phyloP scores from a whole-genome alignment of 495 filamentous ascomycete genomes.

The Aspergillus homomorphus region DNA sequence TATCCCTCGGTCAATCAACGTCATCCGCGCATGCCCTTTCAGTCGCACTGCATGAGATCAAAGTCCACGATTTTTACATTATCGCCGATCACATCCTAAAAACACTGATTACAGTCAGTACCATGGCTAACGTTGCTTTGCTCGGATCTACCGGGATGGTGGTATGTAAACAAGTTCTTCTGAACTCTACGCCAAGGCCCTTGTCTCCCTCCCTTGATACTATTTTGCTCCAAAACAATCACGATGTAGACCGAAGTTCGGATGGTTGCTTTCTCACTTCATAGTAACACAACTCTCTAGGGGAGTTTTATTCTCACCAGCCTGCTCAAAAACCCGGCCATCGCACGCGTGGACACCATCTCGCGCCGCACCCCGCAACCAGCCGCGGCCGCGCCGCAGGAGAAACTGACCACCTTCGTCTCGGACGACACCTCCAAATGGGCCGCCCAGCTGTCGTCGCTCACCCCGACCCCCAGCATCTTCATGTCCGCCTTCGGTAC shows the following conservation, averaged over 20 bases:
- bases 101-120: conserved; percentile 3
- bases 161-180: conserved; percentile 29
- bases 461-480: conserved; percentile 54
- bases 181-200: background rate
- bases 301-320: conserved; percentile 49
- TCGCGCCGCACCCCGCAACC: conserved; percentile 41
- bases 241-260: background rate
- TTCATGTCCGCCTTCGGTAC: conserved; percentile 68
- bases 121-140: conserved; percentile 43
- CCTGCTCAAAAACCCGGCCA: conserved; percentile 36
- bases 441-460: conserved; percentile 49
- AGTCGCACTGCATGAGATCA: no score
- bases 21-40: conserved; percentile 8
- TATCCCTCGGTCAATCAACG: no score
- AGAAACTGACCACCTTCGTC: conserved; percentile 44
- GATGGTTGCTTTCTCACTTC: no score
- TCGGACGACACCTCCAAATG: conserved; percentile 51
- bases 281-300: conserved; percentile 25
- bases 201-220: conserved; percentile 6
- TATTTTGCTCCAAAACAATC: background rate
- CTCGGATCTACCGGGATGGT: conserved; percentile 49
- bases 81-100: background rate
- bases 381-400: conserved; percentile 30
- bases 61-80: no score
- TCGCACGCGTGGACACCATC: conserved; percentile 45